Conservation (phyloP, 2,329 filamentous ascomycete genomes). For the Colletotrichum sansevieriae region DNA sequence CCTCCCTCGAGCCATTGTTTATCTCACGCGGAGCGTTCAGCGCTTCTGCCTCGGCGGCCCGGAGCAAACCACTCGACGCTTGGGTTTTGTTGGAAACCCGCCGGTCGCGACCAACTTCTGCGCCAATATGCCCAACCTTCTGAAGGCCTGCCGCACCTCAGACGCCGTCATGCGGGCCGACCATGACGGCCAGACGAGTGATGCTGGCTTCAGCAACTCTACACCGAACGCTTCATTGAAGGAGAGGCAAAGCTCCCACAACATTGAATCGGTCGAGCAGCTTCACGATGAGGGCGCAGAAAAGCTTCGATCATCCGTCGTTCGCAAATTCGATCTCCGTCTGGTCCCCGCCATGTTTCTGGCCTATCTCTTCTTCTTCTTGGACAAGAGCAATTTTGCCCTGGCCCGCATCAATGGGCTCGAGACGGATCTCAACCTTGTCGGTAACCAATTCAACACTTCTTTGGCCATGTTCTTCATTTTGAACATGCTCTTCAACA, state of each 20-base stretch:
- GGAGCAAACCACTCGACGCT: too few species aligned
- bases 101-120: too few species aligned
- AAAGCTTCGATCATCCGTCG: background rate
- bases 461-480: conserved; percentile 45
- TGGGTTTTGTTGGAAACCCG: too few species aligned
- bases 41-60: too few species aligned
- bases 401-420: conserved; percentile 43
- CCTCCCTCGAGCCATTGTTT: too few species aligned
- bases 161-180: background rate
- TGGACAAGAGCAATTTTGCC: conserved; percentile 42
- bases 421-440: conserved; percentile 32
- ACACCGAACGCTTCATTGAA: background rate
- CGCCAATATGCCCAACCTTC: background rate
- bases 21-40: too few species aligned
- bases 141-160: too few species aligned
- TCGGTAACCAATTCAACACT: conserved; percentile 41
- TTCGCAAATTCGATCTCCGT: conserved; percentile 39
- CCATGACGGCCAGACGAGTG: too few species aligned
- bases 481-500: conserved; percentile 44
- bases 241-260: background rate
- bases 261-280: background rate
- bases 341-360: conserved; percentile 39
- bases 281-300: background rate
- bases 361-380: conserved; percentile 39
- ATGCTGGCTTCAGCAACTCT: background rate